These are phyloP conservation scores for Suillus paluster DNA, from an alignment of 768 basidiomycete species.

Conservation along the genomic window DNA sequence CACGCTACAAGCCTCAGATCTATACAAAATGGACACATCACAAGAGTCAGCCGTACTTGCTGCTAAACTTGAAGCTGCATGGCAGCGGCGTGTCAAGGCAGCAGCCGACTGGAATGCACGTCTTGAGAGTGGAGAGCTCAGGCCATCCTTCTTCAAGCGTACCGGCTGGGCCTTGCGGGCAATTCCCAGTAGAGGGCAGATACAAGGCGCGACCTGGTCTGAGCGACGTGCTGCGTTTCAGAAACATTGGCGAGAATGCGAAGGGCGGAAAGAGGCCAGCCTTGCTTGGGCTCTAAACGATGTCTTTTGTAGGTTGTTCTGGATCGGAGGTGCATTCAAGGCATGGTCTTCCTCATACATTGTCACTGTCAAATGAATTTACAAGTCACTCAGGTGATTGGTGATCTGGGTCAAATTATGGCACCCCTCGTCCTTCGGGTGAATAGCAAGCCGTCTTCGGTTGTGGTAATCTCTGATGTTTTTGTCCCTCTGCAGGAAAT, in stretches of 20 bases:
- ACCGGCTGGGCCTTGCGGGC: conserved; percentile 42
- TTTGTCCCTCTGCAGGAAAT: conserved; percentile 43
- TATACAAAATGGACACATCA: conserved; percentile 65
- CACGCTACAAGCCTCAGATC: conserved; percentile 73
- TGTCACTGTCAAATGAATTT: not conserved
- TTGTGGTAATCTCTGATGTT: not conserved
- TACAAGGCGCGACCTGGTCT: conserved; percentile 21
- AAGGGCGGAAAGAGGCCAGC: conserved; percentile 52
- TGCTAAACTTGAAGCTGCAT: conserved; percentile 56
- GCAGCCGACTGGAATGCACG: conserved; percentile 59
- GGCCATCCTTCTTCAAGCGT: conserved; percentile 43
- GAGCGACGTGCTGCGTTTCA: conserved; percentile 38
- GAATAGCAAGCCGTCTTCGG: not conserved
- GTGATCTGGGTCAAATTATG: conserved; percentile 65
- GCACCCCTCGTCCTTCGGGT: conserved; percentile 67
- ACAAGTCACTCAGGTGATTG: conserved; percentile 47
- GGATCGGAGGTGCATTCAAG: conserved; percentile 66
- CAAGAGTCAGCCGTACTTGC: conserved; percentile 56
- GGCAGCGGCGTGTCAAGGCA: conserved; percentile 48
- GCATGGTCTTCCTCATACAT: conserved; percentile 25
- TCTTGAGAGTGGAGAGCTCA: conserved; percentile 48
- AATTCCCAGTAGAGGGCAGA: conserved; percentile 11
- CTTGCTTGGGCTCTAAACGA: conserved; percentile 66
- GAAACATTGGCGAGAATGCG: conserved; percentile 48
- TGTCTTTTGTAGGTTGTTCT: conserved; percentile 59